phyloP scores from a whole-genome alignment of 495 filamentous ascomycete genomes.

The Penicillium malachiteum region DNA sequence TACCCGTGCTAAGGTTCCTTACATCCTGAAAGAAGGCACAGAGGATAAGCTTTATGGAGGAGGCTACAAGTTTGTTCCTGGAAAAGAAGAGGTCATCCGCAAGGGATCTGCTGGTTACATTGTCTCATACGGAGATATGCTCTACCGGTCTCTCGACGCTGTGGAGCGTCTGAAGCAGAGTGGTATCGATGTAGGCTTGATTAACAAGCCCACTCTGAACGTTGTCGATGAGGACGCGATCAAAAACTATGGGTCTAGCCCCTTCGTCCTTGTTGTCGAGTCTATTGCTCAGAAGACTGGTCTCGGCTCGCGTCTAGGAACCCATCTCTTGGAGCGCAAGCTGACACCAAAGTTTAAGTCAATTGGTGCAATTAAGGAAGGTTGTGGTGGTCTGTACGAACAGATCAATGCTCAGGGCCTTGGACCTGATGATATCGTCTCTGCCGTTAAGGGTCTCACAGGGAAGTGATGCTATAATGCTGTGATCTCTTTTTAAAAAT shows the following conservation, averaged over 20 bases:
- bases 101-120: slow-evolving; percentile 37
- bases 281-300: slow-evolving; percentile 43
- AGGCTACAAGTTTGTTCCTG: slow-evolving; percentile 38
- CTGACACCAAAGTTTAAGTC: slow-evolving; percentile 37
- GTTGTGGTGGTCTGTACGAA: slow-evolving; percentile 38
- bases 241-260: slow-evolving; percentile 32
- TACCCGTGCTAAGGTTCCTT: slow-evolving; percentile 41
- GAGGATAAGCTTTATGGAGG: slow-evolving; percentile 37
- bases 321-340: slow-evolving; percentile 33
- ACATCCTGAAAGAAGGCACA: slow-evolving; percentile 38
- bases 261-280: slow-evolving; percentile 38
- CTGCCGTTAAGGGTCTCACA: slow-evolving; percentile 51
- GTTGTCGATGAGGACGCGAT: slow-evolving; percentile 41
- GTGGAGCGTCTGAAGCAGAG: slow-evolving; percentile 35
- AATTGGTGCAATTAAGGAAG: slow-evolving; percentile 37
- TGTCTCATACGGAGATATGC: slow-evolving; percentile 42
- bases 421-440: slow-evolving; percentile 32
- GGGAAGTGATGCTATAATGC: slow-evolving; percentile 48
- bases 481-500: no score
- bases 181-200: slow-evolving; percentile 35
- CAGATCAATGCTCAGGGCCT: slow-evolving; percentile 40
- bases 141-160: slow-evolving; percentile 42
- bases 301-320: slow-evolving; percentile 40
- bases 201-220: slow-evolving; percentile 44
- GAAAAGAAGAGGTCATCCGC: slow-evolving; percentile 41